These are phyloP conservation scores for Mucor piriformis DNA, from an alignment of 371 early-diverging fungal genomes.

Conservation along the genomic window DNA sequence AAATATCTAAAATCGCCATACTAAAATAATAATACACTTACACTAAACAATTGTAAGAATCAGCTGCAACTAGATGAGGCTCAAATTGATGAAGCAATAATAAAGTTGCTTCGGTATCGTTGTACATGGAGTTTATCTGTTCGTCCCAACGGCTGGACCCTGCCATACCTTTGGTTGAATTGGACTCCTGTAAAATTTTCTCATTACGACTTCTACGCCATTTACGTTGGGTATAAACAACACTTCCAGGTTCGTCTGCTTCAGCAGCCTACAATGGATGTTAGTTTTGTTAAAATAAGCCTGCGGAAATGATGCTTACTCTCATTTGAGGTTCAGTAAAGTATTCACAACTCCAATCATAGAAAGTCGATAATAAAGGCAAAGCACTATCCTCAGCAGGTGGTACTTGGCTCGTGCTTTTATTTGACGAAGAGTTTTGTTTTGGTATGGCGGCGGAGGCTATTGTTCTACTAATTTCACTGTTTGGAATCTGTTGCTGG, in stretches of 20 bases:
- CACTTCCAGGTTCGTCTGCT: slow-evolving; percentile 83
- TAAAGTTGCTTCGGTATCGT: slow-evolving; percentile 59
- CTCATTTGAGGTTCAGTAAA: slow-evolving; percentile 91
- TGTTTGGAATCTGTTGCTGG: slow-evolving; percentile 3
- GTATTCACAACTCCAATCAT: slow-evolving; percentile 86
- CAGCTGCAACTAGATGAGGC: slow-evolving; percentile 73
- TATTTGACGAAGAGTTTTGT: background rate
- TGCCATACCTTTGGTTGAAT: slow-evolving; percentile 51
- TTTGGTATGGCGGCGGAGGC: background rate
- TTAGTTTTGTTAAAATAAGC: background rate
- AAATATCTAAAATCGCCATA: too few species aligned
- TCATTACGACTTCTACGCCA: slow-evolving; percentile 81
- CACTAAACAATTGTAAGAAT: slow-evolving; percentile 61
- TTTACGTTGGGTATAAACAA: slow-evolving; percentile 73
- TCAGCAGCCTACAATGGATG: slow-evolving; percentile 65
- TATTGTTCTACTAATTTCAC: background rate
- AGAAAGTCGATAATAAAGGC: slow-evolving; percentile 67
- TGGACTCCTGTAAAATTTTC: slow-evolving; percentile 63
- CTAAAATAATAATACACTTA: too few species aligned
- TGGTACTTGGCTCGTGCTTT: background rate
- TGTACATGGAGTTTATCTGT: slow-evolving; percentile 59
- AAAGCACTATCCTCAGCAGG: slow-evolving; percentile 31
- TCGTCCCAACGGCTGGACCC: slow-evolving; percentile 66
- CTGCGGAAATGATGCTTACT: slow-evolving; percentile 44
- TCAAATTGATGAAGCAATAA: slow-evolving; percentile 80